phyloP scores from a whole-genome alignment of 148 eudicot species.

The Drosera capensis region DNA sequence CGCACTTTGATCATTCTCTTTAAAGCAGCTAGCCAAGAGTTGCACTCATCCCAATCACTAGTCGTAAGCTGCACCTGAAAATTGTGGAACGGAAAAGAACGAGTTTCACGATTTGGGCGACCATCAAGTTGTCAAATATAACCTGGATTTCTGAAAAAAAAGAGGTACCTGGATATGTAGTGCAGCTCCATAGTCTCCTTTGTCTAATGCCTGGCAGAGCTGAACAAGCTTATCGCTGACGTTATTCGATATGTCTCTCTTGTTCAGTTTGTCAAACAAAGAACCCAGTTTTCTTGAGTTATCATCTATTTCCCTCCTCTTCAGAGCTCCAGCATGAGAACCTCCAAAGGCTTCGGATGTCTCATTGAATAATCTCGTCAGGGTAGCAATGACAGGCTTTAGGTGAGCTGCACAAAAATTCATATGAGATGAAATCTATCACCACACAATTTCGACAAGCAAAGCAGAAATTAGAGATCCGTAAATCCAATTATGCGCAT shows the following conservation, averaged over 20 bases:
- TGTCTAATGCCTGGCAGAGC: constrained; percentile 77
- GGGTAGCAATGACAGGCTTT: constrained; percentile 67
- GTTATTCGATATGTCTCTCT: constrained; percentile 73
- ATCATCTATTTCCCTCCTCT: constrained; percentile 83
- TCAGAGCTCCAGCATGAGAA: constrained; percentile 54
- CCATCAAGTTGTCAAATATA: not conserved
- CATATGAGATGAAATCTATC: constrained; percentile 3
- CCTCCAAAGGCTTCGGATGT: constrained; percentile 84
- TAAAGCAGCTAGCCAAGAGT: constrained; percentile 57
- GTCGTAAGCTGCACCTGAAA: constrained; percentile 55
- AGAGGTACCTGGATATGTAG: constrained; percentile 71
- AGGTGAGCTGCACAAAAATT: constrained; percentile 63
- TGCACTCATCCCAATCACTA: constrained; percentile 86
- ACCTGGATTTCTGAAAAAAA: not conserved
- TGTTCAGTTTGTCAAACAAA: constrained; percentile 71
- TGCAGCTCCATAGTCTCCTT: constrained; percentile 67
- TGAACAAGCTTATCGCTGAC: constrained; percentile 85
- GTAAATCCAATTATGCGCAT: too few species aligned
- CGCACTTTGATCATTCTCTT: constrained; percentile 74
- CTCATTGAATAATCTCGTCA: constrained; percentile 79
- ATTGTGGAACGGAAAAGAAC: not conserved
- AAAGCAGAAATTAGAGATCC: too few species aligned
- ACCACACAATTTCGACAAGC: not conserved
- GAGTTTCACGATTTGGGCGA: not conserved
- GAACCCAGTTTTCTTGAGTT: constrained; percentile 81